Evolutionary conservation across 2,329 filamentous ascomycete species (phyloP), one percentile per base, ranked within the genome.

Genomic region (Aspergillus thermomutatus): DNA sequence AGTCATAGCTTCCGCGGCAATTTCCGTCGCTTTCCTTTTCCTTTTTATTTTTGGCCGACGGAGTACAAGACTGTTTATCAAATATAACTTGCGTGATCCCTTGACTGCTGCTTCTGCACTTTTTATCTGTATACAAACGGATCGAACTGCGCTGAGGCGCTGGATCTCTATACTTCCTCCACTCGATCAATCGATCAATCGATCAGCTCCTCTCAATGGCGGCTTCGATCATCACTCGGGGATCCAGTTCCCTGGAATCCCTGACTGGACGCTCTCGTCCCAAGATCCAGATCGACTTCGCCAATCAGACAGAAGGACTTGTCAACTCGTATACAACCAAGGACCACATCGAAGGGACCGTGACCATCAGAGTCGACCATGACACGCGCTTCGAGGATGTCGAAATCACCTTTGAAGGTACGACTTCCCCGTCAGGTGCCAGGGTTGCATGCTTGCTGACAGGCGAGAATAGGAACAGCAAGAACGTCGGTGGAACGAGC

Each of bases 381-480:
- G 82, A 85, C 51, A 83, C 77, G 3, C 72, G 73, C 37, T 86
- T 87, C 63, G 83, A 86, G 49, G 77, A 83, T 8, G 71, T 87
- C 40, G 79, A 83, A 28, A 84, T 87, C 63, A 77, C 81, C 3
- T 83, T 87, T 55, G 75, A 83, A 60, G 84, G 82, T 82, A 68
- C 60, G 73, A 34, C 8, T 26, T n/a, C 27, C 23, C 2, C 21
- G 34, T 48, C 27, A 34, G 25, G 6, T 37, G 17, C 40, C 8
- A 10, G 26, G 6, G 5, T 43, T 41, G 10, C 21, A 2, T 27
- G 28, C 49, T 27, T 28, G 40, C 46, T 58, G n/a, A 61, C 55
- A 56, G n/a, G 61, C 11, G 6, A 11, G 14, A 14, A 26, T 45
- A 83, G 81, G 83, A 45, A 77, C 76, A 3, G 77, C 78, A 28